Evolutionary conservation across 345 rosid species (phyloP).

Genomic region (Garcia nutans): DNA sequence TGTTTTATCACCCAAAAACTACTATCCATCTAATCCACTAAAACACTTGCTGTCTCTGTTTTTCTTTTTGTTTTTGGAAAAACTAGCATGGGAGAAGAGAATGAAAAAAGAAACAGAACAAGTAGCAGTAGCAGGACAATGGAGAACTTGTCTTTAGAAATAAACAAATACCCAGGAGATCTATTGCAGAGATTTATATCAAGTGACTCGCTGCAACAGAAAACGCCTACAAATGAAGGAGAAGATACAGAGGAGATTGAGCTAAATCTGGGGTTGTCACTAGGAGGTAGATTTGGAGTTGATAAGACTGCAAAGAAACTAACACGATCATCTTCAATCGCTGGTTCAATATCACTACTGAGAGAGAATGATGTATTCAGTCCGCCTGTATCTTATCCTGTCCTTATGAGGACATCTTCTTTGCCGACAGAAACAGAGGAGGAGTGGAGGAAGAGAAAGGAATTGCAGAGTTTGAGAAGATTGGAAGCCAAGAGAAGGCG

Average conservation of each 20-base stretch:
- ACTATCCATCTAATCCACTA: constrained; percentile 5
- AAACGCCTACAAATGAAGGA: constrained; percentile 20
- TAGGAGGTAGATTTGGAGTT: constrained; percentile 89
- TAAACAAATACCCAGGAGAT: constrained; percentile 71
- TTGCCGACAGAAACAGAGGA: constrained; percentile 87
- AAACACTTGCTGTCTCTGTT: background rate
- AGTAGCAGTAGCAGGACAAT: constrained; percentile 44
- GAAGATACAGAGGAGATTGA: constrained; percentile 54
- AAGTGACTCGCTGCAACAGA: constrained; percentile 24
- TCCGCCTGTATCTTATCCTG: constrained; percentile 37
- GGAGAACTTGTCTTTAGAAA: constrained; percentile 53
- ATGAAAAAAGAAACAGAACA: constrained; percentile 29
- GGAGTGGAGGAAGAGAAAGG: constrained; percentile 91
- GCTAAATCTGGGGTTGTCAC: constrained; percentile 80
- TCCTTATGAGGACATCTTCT: constrained; percentile 74
- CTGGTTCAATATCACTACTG: constrained; percentile 44
- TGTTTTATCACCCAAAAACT: constrained; percentile 15
- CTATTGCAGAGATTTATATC: constrained; percentile 66
- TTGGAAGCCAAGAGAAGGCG: constrained; percentile 87
- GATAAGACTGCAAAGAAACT: constrained; percentile 61
- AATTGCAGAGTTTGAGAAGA: constrained; percentile 70
- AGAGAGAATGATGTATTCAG: constrained; percentile 30
- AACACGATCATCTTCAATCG: constrained; percentile 70
- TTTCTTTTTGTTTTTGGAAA: background rate
- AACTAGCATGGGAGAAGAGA: constrained; percentile 53